Evolutionary conservation across 108 stramenopile genomes (phyloP).

Genomic region (Cyclostephanos tholiformis): DNA sequence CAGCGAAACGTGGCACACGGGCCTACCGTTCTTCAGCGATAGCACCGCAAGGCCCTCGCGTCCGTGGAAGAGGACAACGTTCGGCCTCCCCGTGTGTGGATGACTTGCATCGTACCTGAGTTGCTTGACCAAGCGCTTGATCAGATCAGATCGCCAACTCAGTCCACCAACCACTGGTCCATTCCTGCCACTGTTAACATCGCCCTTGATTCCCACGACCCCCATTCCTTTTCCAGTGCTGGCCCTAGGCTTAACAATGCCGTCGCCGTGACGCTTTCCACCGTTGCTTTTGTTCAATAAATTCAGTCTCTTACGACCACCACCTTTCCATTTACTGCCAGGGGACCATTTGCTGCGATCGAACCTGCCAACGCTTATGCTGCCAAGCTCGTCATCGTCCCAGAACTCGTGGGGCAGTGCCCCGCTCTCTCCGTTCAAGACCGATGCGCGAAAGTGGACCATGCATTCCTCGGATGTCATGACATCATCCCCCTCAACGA

Average conservation of each 20-base stretch:
- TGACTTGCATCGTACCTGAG: conserved; percentile 45
- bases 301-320: conserved; percentile 11
- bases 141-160: conserved; percentile 48
- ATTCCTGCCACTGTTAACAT: not conserved
- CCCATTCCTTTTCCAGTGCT: conserved; percentile 11
- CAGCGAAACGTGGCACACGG: conserved; percentile 76
- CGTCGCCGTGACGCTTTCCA: conserved; percentile 7
- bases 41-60: conserved; percentile 73
- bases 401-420: conserved; percentile 53
- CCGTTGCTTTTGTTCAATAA: conserved; percentile 14
- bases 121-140: conserved; percentile 43
- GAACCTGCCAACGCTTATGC: conserved; percentile 48
- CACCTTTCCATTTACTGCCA: conserved; percentile 25
- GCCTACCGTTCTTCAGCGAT: conserved; percentile 80
- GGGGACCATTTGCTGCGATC: conserved; percentile 35
- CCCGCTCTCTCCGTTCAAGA: conserved; percentile 45
- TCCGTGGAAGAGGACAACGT: conserved; percentile 68
- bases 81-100: conserved; percentile 65
- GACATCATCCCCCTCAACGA: conserved; percentile 49
- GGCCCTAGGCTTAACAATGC: conserved; percentile 12
- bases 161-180: conserved; percentile 3
- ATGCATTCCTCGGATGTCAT: conserved; percentile 56
- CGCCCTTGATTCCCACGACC: not conserved
- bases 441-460: conserved; percentile 44
- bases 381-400: conserved; percentile 42